Evolutionary conservation across 2,329 filamentous ascomycete genomes (phyloP), one percentile per base, ranked within the genome.

Genomic region (Cadophora sp.): DNA sequence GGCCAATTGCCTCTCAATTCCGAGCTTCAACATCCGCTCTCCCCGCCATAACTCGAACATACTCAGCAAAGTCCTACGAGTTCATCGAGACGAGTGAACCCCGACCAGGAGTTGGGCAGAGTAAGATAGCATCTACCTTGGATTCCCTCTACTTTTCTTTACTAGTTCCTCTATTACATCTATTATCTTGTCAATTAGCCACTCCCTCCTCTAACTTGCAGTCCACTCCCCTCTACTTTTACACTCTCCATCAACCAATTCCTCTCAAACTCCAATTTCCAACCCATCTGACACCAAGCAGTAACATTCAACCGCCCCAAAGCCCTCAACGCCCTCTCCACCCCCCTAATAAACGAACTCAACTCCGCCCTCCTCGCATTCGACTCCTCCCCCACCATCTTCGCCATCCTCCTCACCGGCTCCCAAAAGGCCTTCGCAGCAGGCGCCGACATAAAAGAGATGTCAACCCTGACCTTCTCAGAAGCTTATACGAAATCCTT

Each of bases 401-500:
- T 88, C 11, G 91, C 90, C 73, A 93, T 97, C 74, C 81, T 99
- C 67, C 84, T 99, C 66, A 97, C 96, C 0, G 96, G 96, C 64
- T 96, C 91, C 55, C 85, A 93, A 72, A 93, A 91, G 80, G 94
- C 95, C 50, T 99, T 97, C 77, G 95, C 95, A 36, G 95, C 96
- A 53, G 96, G 96, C 61, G 96, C 96, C 68, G 96, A 99, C 80
- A 99, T 99, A 83, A 98, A 98, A 81, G 96, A 99, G 81, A 99
- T 99, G 96, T 92, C 93, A 36, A 90, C 93, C 68, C 88, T 97
- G 47, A 94, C 90, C 64, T 99, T 99, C 81, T 87, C 92, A 70
- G 84, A 90, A 71, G 95, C 96, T 47, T 98, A 97, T 83, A 91
- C 88, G 58, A 88, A 84, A 73, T 93, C 96, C 77, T 99, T 99